phyloP scores from a whole-genome alignment of 768 basidiomycete genomes.

The Boletellus ananas region DNA sequence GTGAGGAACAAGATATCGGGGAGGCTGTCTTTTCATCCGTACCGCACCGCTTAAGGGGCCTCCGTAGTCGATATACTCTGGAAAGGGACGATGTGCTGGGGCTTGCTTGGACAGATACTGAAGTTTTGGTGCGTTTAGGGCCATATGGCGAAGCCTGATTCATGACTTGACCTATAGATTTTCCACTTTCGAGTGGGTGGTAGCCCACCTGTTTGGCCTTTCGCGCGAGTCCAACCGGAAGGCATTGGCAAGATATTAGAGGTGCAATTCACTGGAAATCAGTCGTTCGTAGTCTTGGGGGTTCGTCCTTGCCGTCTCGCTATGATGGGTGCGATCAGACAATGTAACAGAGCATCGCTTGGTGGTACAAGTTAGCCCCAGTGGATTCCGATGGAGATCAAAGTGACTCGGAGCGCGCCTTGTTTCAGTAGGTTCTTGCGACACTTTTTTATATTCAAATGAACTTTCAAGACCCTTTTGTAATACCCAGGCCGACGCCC shows the following conservation, averaged over 20 bases:
- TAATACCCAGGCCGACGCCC: conserved; percentile 9
- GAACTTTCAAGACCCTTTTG: conserved; percentile 5
- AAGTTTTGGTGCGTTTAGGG: conserved; percentile 23
- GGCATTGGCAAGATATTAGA: conserved; percentile 19
- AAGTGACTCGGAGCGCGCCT: conserved; percentile 5
- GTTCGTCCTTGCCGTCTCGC: conserved; percentile 10
- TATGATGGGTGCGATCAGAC: conserved; percentile 1
- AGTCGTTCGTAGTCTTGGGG: conserved; percentile 24
- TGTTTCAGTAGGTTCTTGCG: conserved; percentile 18
- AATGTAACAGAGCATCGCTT: conserved; percentile 8
- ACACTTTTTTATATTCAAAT: background rate
- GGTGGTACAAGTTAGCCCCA: conserved; percentile 19
- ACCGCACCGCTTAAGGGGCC: conserved; percentile 10
- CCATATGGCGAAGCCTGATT: background rate
- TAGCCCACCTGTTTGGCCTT: background rate
- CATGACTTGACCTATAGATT: conserved; percentile 7
- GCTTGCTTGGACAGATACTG: conserved; percentile 46
- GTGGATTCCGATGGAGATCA: conserved; percentile 10
- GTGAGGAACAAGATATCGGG: conserved; percentile 20
- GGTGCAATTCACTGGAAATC: conserved; percentile 20
- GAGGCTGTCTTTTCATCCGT: conserved; percentile 14
- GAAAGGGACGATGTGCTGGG: conserved; percentile 33
- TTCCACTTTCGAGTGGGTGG: conserved; percentile 18
- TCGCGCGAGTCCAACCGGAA: conserved; percentile 16
- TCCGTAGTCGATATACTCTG: conserved; percentile 20